Evolutionary conservation across 192 early-diverging fungal genomes (phyloP), one percentile per base, ranked within the genome.

Genomic region (Podila epigama): DNA sequence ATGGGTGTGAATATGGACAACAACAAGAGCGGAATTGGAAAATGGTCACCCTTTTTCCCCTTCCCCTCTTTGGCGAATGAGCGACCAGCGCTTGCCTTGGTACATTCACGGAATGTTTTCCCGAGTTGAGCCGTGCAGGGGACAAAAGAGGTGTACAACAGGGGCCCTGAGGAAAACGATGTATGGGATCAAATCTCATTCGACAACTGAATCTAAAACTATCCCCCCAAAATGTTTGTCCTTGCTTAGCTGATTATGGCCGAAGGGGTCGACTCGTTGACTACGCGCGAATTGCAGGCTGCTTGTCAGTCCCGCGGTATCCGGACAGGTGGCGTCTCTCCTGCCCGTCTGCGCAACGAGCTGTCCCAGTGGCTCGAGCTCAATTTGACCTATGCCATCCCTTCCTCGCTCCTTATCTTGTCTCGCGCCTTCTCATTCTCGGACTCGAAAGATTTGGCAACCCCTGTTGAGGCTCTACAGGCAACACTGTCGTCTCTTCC

Each of bases 281-380:
- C 93, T 0, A 87, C 97, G 54, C 93, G 87, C 6, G 97, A 98
- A 80, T 79, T 98, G 33, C 94, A 95, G 72, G 82, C 86, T 55
- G 94, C 95, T 27, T 97, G 95, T 73, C 84, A 87, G 56, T 87
- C 92, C 27, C 95, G 97, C 68, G 97, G 97, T 33, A 95, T 98
- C 66, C 88, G 92, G 22, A 90, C 88, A 5, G 84, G 94, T 27
- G 97, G 97, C 15, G 95, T 93, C 12, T 95, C 93, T 4, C 95
- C 96, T 0, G 94, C 90, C 16, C 89, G 97, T 35, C 85, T 98
- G 79, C 88, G 95, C 50, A 88, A 88, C 56, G 96, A 97, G 73
- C 81, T 98, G 56, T 67, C 80, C 41, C 97, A 98, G 72, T 98
- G 97, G 97, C 82, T 98, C 42, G 96, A 97, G 54, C 88, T 98